Percentiles rank a stretch among this genome's conserved stretches.
Conservation (phyloP, 2,329 filamentous ascomycete species). For the Esteya vermicola region DNA sequence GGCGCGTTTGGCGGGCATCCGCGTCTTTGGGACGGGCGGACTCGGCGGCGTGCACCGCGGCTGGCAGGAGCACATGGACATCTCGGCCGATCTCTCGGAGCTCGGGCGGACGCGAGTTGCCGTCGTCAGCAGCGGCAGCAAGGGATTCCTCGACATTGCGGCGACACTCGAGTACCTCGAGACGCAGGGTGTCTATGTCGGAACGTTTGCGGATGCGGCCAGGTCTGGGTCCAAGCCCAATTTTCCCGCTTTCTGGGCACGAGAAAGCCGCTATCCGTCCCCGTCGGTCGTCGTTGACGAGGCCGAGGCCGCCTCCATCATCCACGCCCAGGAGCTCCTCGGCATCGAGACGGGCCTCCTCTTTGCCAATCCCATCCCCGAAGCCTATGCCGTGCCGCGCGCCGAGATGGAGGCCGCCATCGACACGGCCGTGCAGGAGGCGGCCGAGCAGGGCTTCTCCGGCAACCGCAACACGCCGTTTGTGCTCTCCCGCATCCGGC, state of each 20-base stretch:
- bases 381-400: slow-evolving; percentile 53
- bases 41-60: slow-evolving; percentile 89
- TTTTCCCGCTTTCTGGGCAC: slow-evolving; percentile 85
- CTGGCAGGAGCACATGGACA: slow-evolving; percentile 74
- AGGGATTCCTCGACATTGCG: slow-evolving; percentile 88
- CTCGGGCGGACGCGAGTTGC: slow-evolving; percentile 79
- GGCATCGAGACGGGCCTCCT: slow-evolving; percentile 65
- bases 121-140: slow-evolving; percentile 82
- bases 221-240: slow-evolving; percentile 34
- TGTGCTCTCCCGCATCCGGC: slow-evolving; percentile 63
- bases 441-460: slow-evolving; percentile 46
- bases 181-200: slow-evolving; percentile 64
- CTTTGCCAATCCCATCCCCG: slow-evolving; percentile 80
- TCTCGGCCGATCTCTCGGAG: slow-evolving; percentile 91
- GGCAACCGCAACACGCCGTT: slow-evolving; percentile 78
- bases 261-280: slow-evolving; percentile 72
- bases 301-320: slow-evolving; percentile 75
- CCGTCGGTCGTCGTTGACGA: slow-evolving; percentile 63
- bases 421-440: slow-evolving; percentile 51
- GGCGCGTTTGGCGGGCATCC: slow-evolving; percentile 73
- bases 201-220: slow-evolving; percentile 69
- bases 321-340: slow-evolving; percentile 61
- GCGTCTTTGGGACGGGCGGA: slow-evolving; percentile 86
- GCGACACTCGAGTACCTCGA: slow-evolving; percentile 69
- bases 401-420: slow-evolving; percentile 58